These are phyloP conservation scores for Gryganskiella cystojenkinii DNA, from an alignment of 192 early-diverging fungal species.

Conservation along the genomic window DNA sequence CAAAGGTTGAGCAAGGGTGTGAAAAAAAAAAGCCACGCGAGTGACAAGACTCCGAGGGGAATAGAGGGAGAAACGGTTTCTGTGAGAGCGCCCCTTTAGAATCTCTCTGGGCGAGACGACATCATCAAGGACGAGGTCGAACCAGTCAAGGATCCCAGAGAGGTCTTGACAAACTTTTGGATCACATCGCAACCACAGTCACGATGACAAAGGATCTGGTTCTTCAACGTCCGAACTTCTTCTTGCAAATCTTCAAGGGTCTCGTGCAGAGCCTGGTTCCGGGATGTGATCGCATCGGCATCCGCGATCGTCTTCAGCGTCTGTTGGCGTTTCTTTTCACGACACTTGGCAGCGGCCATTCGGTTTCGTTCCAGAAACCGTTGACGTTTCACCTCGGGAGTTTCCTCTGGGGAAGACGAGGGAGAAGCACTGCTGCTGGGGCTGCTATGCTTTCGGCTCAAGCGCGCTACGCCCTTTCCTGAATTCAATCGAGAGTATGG, in stretches of 20 bases:
- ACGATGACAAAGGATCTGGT: slow-evolving; percentile 48
- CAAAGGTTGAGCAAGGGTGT: no score
- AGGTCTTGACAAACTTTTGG: slow-evolving; percentile 45
- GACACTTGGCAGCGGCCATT: slow-evolving; percentile 43
- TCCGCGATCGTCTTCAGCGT: slow-evolving; percentile 48
- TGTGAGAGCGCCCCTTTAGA: background rate
- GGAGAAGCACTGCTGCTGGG: background rate
- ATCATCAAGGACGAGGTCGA: slow-evolving; percentile 4
- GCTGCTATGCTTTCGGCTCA: background rate
- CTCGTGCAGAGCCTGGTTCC: slow-evolving; percentile 42
- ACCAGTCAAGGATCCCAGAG: background rate
- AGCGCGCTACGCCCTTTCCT: no score
- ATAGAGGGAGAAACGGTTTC: background rate
- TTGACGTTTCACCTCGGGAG: slow-evolving; percentile 44
- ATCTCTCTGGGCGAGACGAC: background rate
- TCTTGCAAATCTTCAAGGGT: slow-evolving; percentile 27
- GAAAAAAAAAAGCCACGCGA: no score
- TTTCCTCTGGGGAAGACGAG: slow-evolving; percentile 23
- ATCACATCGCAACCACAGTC: slow-evolving; percentile 49
- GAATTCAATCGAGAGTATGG: no score
- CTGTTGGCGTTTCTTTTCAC: slow-evolving; percentile 47
- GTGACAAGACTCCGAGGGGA: no score
- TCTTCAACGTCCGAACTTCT: slow-evolving; percentile 48
- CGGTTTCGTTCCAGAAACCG: slow-evolving; percentile 54
- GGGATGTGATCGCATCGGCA: slow-evolving; percentile 39